A percentile compares a stretch with the other conserved stretches of the same genome.
Evolutionary conservation across 352 stramenopile species (phyloP).

Genomic region (Ochromonadaceae sp.): DNA sequence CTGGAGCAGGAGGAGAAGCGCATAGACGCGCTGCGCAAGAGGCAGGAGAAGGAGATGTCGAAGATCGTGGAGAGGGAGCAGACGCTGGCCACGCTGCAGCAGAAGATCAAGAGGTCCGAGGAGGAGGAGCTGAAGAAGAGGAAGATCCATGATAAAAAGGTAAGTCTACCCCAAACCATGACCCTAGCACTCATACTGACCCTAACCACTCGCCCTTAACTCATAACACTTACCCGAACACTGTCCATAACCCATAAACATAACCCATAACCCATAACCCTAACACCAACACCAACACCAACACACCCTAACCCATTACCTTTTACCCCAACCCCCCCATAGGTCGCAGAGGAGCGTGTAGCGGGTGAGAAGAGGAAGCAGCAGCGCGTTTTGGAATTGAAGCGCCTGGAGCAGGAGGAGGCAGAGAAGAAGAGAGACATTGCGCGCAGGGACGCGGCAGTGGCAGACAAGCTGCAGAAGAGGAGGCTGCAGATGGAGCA

Average conservation of each 20-base stretch:
- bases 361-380: background rate
- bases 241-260: no score
- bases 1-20: constrained; percentile 16
- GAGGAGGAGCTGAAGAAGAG: constrained; percentile 11
- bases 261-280: no score
- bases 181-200: no score
- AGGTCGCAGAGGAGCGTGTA: background rate
- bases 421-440: background rate
- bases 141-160: constrained; percentile 13
- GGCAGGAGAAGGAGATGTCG: constrained; percentile 6
- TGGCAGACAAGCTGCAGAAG: constrained; percentile 12
- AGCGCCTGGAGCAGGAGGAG: constrained; percentile 2
- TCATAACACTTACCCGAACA: no score
- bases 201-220: no score
- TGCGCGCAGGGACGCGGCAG: background rate
- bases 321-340: no score
- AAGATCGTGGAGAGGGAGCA: constrained; percentile 10
- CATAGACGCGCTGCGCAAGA: background rate
- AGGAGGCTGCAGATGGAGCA: background rate
- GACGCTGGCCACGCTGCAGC: background rate
- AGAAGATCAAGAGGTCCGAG: constrained; percentile 11
- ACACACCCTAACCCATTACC: no score
- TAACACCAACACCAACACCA: no score
- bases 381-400: background rate
- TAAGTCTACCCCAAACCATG: no score